Evolutionary conservation across 1,139 yeast species (phyloP).

Genomic region (Geotrichum candidum): DNA sequence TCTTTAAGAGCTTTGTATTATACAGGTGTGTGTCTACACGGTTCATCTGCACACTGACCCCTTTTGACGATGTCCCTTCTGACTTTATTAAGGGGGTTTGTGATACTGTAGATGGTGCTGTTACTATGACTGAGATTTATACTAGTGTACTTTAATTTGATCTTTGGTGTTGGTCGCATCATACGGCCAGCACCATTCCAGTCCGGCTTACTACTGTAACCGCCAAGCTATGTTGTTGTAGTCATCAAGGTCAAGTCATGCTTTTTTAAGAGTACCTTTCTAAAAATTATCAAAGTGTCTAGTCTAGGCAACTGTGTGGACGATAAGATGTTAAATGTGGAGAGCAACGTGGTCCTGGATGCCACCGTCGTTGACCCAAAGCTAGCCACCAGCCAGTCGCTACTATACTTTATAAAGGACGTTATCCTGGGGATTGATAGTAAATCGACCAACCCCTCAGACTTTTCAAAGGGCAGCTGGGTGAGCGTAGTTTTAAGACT

Average conservation of each 20-base stretch:
- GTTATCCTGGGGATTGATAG: constrained; percentile 18
- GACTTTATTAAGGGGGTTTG: too few species aligned
- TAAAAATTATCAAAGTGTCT: constrained; percentile 23
- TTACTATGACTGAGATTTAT: too few species aligned
- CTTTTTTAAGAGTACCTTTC: constrained; percentile 27
- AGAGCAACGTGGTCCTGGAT: constrained; percentile 29
- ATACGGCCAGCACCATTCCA: constrained; percentile 33
- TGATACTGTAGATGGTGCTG: too few species aligned
- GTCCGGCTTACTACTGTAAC: constrained; percentile 25
- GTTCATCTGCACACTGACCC: too few species aligned
- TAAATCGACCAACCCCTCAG: constrained; percentile 6
- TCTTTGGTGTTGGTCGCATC: background rate
- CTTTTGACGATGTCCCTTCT: too few species aligned
- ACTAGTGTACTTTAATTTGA: too few species aligned
- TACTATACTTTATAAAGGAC: constrained; percentile 23
- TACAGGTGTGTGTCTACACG: too few species aligned
- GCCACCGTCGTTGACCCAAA: constrained; percentile 23
- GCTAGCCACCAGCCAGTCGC: constrained; percentile 11
- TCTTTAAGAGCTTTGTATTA: too few species aligned
- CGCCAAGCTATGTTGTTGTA: constrained; percentile 29
- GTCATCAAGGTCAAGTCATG: constrained; percentile 33
- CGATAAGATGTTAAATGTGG: constrained; percentile 27
- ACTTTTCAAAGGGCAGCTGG: constrained; percentile 35
- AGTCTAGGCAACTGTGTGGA: constrained; percentile 27
- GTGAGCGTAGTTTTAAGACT: constrained; percentile 21